Evolutionary conservation across 306 rosid genomes (phyloP), one percentile per base, ranked within the genome.

Genomic region (Myrica gale): DNA sequence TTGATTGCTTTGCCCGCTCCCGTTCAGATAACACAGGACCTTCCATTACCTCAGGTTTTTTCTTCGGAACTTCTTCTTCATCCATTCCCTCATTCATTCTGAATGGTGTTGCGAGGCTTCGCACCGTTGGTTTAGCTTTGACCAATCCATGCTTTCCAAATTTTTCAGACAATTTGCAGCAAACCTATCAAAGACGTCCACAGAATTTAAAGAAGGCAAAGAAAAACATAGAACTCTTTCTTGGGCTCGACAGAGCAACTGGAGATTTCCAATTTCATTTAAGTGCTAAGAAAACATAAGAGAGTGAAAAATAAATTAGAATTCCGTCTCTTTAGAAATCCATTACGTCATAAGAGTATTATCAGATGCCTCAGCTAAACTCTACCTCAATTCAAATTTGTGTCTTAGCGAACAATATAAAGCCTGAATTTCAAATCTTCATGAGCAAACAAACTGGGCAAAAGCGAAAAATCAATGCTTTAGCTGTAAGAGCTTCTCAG

Each of bases 41-140:
- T 68, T 95, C 99, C 2, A 84, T 71, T 1, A 84, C 81, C 89
- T 92, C 99, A 39, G 91, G 89, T 81, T 95, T 95, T 90, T 92
- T 95, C 90, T 89, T 92, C 1, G 88, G 92, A 66, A 74, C 89
- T 84, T 73, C 80, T 74, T 78, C 89, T 47, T 90, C 99, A 76
- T 95, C 96, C 92, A 95, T 75, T 42, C 99, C 99, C 26, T 89
- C 97, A 69, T 95, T 81, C 99, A 95, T 95, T 76, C 99, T 88
- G 48, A 95, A 76, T 50, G 99, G 99, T 21, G 88, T 83, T 5
- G 88, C 89, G n/a, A 95, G 97, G 80, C 97, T 92, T 68, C 99
- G 87, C 68, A 95, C 86, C 0, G 97, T 47, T 45, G 97, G 97
- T 69, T 88, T 95, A 21, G 68, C 78, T 82, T 92, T 92, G 55